These are phyloP conservation scores for peach (Prunus persica) DNA, from an alignment of 306 rosid genomes.

Conservation along the genomic window Prunus_persica_NCBIv2 NC_034013.1:13498501-13499000, in stretches of 20 bases:
- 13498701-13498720: conserved; percentile 34
- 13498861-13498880: conserved; percentile 11
- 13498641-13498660: conserved; percentile 23
- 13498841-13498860: not conserved
- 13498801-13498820: not conserved
- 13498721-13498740: conserved; percentile 15
- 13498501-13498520: no score
- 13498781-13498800: not conserved
- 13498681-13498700: conserved; percentile 37
- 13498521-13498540: no score
- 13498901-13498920: not conserved
- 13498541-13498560: not conserved
- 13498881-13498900: not conserved
- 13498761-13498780: not conserved
- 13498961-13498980: not conserved
- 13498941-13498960: not conserved
- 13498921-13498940: not conserved
- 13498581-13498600: no score
- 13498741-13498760: not conserved
- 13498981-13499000: not conserved
- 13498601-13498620: conserved; percentile 14
- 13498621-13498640: conserved; percentile 14
- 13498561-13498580: no score
- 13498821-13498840: no score
- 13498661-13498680: conserved; percentile 48